Percentiles rank a stretch among this genome's conserved stretches.
phyloP scores from a whole-genome alignment of 163 green algal genomes.

The Chloromonas sp. region DNA sequence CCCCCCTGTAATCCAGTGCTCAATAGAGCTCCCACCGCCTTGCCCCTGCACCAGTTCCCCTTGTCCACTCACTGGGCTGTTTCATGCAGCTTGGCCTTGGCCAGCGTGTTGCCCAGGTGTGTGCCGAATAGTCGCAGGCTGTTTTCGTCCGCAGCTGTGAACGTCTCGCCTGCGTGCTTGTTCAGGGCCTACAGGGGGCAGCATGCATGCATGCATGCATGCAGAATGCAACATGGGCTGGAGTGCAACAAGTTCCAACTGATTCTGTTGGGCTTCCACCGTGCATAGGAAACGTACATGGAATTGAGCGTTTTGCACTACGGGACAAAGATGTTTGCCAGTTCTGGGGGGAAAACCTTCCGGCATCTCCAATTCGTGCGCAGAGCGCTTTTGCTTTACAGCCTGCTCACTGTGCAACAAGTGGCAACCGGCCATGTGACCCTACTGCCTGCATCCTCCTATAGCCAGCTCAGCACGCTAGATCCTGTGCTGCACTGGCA shows the following conservation, averaged over 20 bases:
- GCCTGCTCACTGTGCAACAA: neutral
- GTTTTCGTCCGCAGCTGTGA: conserved; percentile 47
- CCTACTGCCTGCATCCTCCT: neutral
- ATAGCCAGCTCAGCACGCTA: neutral
- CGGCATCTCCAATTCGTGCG: no score
- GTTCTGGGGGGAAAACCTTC: no score
- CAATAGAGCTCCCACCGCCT: no score
- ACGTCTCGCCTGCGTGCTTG: conserved; percentile 39
- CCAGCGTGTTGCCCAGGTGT: conserved; percentile 58
- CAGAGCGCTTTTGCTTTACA: no score
- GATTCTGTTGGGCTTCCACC: no score
- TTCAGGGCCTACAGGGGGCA: conserved; percentile 47
- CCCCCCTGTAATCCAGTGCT: no score
- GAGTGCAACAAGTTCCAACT: no score
- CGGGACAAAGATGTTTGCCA: no score
- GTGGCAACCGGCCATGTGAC: neutral
- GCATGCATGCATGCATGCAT: conserved; percentile 1
- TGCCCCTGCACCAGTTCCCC: no score
- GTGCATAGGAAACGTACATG: no score
- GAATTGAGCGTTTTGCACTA: no score
- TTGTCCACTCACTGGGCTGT: conserved; percentile 30
- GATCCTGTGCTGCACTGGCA: neutral
- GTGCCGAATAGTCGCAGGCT: conserved; percentile 51
- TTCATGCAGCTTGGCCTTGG: conserved; percentile 47
- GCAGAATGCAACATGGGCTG: neutral